Conservation (phyloP, 768 basidiomycete species). For the Tylopilus rubrobrunneus region DNA sequence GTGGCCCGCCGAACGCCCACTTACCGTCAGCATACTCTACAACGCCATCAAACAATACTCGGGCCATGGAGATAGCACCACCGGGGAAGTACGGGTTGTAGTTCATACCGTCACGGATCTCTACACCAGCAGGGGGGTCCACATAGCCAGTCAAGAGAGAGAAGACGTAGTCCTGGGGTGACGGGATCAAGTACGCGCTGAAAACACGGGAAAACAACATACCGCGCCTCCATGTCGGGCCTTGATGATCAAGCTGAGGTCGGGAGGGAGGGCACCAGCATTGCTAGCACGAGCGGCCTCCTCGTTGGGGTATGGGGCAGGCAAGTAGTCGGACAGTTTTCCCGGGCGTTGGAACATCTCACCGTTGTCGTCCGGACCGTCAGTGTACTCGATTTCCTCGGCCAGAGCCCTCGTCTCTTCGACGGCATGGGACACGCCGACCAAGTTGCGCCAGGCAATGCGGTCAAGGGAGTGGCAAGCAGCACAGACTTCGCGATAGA, state of each 20-base stretch:
- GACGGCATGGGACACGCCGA: slow-evolving; percentile 94
- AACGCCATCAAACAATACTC: slow-evolving; percentile 90
- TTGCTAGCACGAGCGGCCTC: slow-evolving; percentile 95
- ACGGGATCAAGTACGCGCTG: slow-evolving; percentile 2
- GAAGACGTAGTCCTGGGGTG: slow-evolving; percentile 87
- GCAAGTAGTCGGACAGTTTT: slow-evolving; percentile 97
- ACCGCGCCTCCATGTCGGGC: slow-evolving; percentile 96
- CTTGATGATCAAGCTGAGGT: slow-evolving; percentile 96
- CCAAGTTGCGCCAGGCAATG: slow-evolving; percentile 99
- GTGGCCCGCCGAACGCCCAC: slow-evolving; percentile 14
- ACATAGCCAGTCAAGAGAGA: slow-evolving; percentile 95
- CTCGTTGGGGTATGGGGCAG: slow-evolving; percentile 92
- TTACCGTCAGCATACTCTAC: slow-evolving; percentile 95
- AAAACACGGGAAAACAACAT: slow-evolving; percentile 33
- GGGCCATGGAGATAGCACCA: slow-evolving; percentile 97
- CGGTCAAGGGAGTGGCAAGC: slow-evolving; percentile 99
- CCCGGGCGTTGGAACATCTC: slow-evolving; percentile 99
- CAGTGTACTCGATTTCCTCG: slow-evolving; percentile 94
- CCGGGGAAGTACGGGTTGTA: slow-evolving; percentile 99
- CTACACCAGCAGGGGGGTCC: slow-evolving; percentile 93
- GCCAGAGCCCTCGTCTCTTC: slow-evolving; percentile 89
- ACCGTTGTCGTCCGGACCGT: slow-evolving; percentile 90
- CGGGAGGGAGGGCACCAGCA: slow-evolving; percentile 93
- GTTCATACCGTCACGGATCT: slow-evolving; percentile 96
- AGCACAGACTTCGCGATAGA: slow-evolving; percentile 98